These are phyloP conservation scores for Capsella rubella DNA, from an alignment of 441 rosid genomes.

Conservation along the genomic window DNA sequence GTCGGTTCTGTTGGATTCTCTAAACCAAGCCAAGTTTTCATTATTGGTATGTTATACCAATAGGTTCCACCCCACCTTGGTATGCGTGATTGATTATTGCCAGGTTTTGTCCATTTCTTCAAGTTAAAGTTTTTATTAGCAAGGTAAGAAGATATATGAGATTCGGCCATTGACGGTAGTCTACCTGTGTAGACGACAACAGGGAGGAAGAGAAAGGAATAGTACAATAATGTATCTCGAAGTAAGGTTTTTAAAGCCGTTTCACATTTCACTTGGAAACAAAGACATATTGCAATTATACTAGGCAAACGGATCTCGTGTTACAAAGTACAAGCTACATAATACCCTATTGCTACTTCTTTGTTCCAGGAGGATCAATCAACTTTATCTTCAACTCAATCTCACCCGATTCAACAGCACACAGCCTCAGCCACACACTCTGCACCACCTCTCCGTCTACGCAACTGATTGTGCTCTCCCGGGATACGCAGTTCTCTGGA, in stretches of 20 bases:
- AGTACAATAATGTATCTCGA: neutral
- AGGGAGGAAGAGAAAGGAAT: neutral
- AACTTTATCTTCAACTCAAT: slow-evolving; percentile 82
- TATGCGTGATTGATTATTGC: slow-evolving; percentile 16
- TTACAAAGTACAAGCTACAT: slow-evolving; percentile 26
- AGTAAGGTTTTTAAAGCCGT: slow-evolving; percentile 6
- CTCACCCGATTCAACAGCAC: slow-evolving; percentile 93
- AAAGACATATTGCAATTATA: slow-evolving; percentile 17
- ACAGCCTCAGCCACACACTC: slow-evolving; percentile 84
- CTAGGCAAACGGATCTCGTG: slow-evolving; percentile 27
- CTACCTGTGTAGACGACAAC: slow-evolving; percentile 8
- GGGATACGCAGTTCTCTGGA: slow-evolving; percentile 74
- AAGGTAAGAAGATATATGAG: slow-evolving; percentile 10
- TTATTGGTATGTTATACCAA: no score
- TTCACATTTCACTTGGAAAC: slow-evolving; percentile 22
- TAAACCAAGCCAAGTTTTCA: no score
- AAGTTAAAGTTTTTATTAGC: neutral
- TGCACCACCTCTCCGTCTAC: slow-evolving; percentile 87
- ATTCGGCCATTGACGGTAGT: slow-evolving; percentile 15
- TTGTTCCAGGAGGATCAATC: slow-evolving; percentile 52
- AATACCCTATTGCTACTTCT: slow-evolving; percentile 22
- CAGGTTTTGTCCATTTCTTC: slow-evolving; percentile 6
- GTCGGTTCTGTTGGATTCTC: neutral
- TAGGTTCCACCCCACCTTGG: slow-evolving; percentile 7
- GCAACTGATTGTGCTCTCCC: slow-evolving; percentile 84